Base-by-base conservation (phyloP, 768 basidiomycete species). In the Leccinum imitatum region DNA sequence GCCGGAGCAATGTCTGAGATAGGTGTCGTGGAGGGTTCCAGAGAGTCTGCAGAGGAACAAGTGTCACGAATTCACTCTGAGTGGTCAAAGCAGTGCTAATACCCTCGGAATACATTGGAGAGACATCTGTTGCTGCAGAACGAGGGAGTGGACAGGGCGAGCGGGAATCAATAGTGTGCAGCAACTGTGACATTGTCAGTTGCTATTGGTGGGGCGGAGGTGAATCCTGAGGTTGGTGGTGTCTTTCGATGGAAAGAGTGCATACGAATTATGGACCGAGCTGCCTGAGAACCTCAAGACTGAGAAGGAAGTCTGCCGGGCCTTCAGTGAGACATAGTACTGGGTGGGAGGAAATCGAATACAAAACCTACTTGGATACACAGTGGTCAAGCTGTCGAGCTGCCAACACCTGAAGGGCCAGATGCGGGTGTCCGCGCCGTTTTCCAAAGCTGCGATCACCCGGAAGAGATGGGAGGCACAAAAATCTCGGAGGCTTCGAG, bases 291-390 rank as follows among this genome's bases (percentile, higher is more conserved):
- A 54, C 51, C 30, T 33, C 25, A 47, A 48, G 15, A 4, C 25
- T n/a, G 46, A 51, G 51, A 59, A 31, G 4, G 51, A 25, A 19
- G 54, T 23, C 57, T 67, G 7, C 33, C 27, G 9, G 35, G 37
- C 33, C 21, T 31, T 47, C 35, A 46, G 21, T 61, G 53, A 39
- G 53, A 31, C 41, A 47, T 4, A 33, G 31, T 33, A 2, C 27
- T 15, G 3, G 50, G n/a, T 14, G 4, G 47, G 14, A 21, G 44
- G 25, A 19, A 23, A 7, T 13, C 17, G 19, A 13, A 33, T 14
- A 4, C 25, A n/a, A 6, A 35, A 61, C 62, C 54, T 31, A 59
- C 65, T 37, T 46, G 39, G 17, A 53, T 39, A 14, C 7, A 17
- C 44, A 48, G 3, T 15, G 17, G 37, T 57, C 54, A 39, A 54